A percentile compares a stretch with the other conserved stretches of the same genome.
These are phyloP conservation scores for Globisporangium acanthophoron DNA, from an alignment of 352 stramenopile species.

Conservation along the genomic window DNA sequence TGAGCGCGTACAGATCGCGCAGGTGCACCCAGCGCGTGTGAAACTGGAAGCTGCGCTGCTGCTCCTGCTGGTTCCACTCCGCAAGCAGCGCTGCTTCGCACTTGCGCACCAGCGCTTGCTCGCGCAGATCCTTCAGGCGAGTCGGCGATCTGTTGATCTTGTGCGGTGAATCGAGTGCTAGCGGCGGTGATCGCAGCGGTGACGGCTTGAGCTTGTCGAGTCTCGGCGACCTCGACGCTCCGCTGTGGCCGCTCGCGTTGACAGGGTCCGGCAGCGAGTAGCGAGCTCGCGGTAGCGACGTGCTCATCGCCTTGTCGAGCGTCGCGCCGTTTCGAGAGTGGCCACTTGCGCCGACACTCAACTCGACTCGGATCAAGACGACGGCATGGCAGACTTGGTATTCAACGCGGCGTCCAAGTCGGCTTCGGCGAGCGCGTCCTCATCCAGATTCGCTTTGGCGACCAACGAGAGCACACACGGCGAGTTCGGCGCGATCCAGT, in stretches of 20 bases:
- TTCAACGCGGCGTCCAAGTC: constrained; percentile 4
- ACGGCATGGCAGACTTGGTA: constrained; percentile 4
- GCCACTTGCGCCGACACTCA: too few relatives aligned
- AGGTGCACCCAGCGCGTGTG: constrained; percentile 38
- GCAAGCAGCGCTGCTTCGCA: constrained; percentile 16
- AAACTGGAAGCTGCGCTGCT: constrained; percentile 29
- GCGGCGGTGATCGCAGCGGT: too few relatives aligned
- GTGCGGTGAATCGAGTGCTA: constrained; percentile 3
- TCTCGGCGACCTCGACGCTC: not conserved
- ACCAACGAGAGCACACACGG: not conserved
- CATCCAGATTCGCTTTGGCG: too few relatives aligned
- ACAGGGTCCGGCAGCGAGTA: too few relatives aligned
- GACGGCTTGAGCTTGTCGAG: not conserved
- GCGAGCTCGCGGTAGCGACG: too few relatives aligned
- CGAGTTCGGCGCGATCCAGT: constrained; percentile 18
- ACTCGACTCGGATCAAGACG: too few relatives aligned
- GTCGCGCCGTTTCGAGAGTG: not conserved
- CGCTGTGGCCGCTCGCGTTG: not conserved
- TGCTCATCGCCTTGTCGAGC: not conserved
- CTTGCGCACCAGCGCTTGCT: constrained; percentile 19
- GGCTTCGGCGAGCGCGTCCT: not conserved
- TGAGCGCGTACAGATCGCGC: constrained; percentile 39
- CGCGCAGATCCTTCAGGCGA: constrained; percentile 36
- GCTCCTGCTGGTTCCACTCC: constrained; percentile 23
- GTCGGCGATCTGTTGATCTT: not conserved